These are phyloP conservation scores for Penicillium sp. DNA, from an alignment of 2,329 filamentous ascomycete species.

Conservation along the genomic window DNA sequence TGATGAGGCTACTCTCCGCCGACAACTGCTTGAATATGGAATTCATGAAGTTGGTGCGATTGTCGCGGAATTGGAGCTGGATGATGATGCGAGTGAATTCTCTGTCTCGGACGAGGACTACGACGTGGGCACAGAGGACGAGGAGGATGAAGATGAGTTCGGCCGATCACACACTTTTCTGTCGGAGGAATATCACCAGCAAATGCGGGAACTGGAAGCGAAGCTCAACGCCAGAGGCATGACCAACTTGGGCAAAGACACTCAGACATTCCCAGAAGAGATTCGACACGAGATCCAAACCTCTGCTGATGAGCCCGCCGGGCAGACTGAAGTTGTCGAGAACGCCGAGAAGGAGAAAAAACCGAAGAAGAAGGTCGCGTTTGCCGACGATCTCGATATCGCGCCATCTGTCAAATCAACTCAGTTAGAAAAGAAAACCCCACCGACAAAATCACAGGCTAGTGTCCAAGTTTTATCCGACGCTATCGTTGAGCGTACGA, in stretches of 20 bases:
- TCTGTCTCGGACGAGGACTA: slow-evolving; percentile 52
- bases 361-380: slow-evolving; percentile 67
- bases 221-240: slow-evolving; percentile 57
- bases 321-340: background rate
- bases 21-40: slow-evolving; percentile 86
- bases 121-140: slow-evolving; percentile 38
- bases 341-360: slow-evolving; percentile 21
- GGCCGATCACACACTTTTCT: slow-evolving; percentile 66
- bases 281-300: slow-evolving; percentile 27
- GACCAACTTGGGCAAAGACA: slow-evolving; percentile 52
- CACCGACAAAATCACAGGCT: slow-evolving; percentile 19
- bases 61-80: slow-evolving; percentile 83
- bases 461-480: slow-evolving; percentile 36
- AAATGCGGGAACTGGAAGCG: slow-evolving; percentile 81
- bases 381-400: slow-evolving; percentile 68
- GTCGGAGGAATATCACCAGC: slow-evolving; percentile 66
- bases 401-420: slow-evolving; percentile 44
- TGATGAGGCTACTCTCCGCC: slow-evolving; percentile 73
- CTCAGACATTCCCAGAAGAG: slow-evolving; percentile 28
- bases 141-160: slow-evolving; percentile 60
- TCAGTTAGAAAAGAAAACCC: slow-evolving; percentile 22
- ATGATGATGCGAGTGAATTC: slow-evolving; percentile 54
- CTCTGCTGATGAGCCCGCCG: slow-evolving; percentile 15
- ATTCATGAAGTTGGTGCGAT: slow-evolving; percentile 83
- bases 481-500: slow-evolving; percentile 40